phyloP scores from a whole-genome alignment of 106 monocot species.

The Apostasia shenzhenica region DNA sequence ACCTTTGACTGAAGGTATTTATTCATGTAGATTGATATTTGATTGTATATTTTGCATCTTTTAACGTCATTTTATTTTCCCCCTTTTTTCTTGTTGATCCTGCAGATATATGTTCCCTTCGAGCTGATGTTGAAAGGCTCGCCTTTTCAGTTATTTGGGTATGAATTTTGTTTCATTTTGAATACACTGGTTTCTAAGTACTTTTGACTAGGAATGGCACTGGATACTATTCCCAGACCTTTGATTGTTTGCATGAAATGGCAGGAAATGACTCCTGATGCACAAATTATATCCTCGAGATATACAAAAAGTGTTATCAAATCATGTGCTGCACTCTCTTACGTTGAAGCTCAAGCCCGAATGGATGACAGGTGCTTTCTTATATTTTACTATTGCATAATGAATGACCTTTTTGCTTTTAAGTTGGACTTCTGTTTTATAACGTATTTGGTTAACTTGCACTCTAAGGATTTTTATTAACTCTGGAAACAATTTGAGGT shows the following conservation, averaged over 20 bases:
- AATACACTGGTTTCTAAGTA: neutral
- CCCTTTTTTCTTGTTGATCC: constrained; percentile 1
- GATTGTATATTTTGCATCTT: neutral
- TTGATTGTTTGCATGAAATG: constrained; percentile 7
- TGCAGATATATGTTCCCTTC: constrained; percentile 96
- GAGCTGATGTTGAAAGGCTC: constrained; percentile 91
- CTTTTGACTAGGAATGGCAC: neutral
- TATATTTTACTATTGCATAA: constrained; percentile 7
- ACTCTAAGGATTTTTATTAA: too few species aligned
- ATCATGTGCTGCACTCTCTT: constrained; percentile 97
- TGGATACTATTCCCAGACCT: neutral
- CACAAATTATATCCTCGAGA: constrained; percentile 85
- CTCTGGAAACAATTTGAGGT: too few species aligned
- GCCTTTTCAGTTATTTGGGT: constrained; percentile 99
- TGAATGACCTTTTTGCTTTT: too few species aligned
- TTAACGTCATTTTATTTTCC: neutral
- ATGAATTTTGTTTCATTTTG: constrained; percentile 10
- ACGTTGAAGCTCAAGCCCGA: constrained; percentile 99
- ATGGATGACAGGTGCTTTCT: constrained; percentile 90
- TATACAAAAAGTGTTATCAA: constrained; percentile 97
- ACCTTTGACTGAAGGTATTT: constrained; percentile 92
- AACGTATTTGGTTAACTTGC: too few species aligned
- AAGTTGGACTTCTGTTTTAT: too few species aligned
- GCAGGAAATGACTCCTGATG: constrained; percentile 95
- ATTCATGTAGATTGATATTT: neutral